Percentiles rank a stretch among this genome's conserved stretches.
phyloP scores from a whole-genome alignment of 257 asterid species.

The Agastache rugosa region DNA sequence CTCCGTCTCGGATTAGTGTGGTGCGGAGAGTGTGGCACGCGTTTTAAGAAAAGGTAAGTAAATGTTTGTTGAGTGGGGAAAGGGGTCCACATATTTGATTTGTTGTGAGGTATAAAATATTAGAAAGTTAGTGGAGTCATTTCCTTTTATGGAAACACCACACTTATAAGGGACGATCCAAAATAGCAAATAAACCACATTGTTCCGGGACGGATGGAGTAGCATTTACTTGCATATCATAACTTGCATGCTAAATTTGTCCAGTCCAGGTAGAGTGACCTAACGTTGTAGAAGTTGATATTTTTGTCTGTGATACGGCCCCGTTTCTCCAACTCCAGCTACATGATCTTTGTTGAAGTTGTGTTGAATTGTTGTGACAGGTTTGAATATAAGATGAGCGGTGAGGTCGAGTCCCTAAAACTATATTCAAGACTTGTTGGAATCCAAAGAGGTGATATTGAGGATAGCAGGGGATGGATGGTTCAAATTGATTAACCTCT shows the following conservation, averaged over 20 bases:
- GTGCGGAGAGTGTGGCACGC: no score
- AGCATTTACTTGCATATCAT: not conserved
- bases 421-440: slow-evolving; percentile 52
- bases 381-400: slow-evolving; percentile 54
- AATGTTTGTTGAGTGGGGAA: no score
- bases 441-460: slow-evolving; percentile 62
- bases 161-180: no score
- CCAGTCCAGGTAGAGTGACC: not conserved
- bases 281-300: not conserved
- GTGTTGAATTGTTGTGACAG: slow-evolving; percentile 40
- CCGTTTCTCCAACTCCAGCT: not conserved
- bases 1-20: no score
- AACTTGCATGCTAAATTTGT: not conserved
- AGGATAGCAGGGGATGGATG: slow-evolving; percentile 71
- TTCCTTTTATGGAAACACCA: no score
- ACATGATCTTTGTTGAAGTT: not conserved
- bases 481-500: slow-evolving; percentile 47
- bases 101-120: no score
- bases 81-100: no score
- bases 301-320: not conserved
- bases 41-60: no score
- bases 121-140: no score
- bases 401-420: slow-evolving; percentile 42
- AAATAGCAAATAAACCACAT: no score
- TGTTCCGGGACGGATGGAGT: no score